Evolutionary conservation across 495 filamentous ascomycete genomes (phyloP).

Genomic region (Tuber melanosporum): DNA sequence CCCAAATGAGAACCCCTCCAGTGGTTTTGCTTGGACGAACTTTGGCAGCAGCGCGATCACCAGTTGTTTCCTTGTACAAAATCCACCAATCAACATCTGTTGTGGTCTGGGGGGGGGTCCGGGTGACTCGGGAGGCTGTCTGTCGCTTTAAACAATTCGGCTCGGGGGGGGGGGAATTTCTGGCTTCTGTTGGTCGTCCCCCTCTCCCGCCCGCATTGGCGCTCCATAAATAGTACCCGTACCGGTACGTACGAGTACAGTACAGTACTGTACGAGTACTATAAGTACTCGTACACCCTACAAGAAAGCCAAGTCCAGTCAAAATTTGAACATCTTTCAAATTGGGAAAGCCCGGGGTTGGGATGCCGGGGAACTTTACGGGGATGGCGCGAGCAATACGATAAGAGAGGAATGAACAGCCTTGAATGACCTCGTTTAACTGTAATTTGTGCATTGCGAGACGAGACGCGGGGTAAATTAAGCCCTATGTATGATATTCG

Average conservation of each 20-base stretch:
- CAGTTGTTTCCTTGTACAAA: not conserved
- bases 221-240: not conserved
- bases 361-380: not conserved
- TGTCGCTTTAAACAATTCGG: not conserved
- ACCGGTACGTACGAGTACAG: not conserved
- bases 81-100: not conserved
- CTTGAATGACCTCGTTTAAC: not conserved
- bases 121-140: not conserved
- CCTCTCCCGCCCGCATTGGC: not conserved
- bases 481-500: conserved; percentile 1
- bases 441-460: not conserved
- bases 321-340: not conserved
- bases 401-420: not conserved
- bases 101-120: too few relatives aligned
- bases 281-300: not conserved
- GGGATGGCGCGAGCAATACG: not conserved
- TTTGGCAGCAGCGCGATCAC: not conserved
- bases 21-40: not conserved
- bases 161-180: not conserved
- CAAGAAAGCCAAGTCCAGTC: not conserved
- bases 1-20: not conserved
- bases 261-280: too few relatives aligned
- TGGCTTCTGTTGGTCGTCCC: not conserved
- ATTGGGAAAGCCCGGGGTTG: not conserved
- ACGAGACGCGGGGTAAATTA: not conserved